Base-by-base conservation (phyloP, 2,329 filamentous ascomycete species). In the Gliomastix tumulicola region DNA sequence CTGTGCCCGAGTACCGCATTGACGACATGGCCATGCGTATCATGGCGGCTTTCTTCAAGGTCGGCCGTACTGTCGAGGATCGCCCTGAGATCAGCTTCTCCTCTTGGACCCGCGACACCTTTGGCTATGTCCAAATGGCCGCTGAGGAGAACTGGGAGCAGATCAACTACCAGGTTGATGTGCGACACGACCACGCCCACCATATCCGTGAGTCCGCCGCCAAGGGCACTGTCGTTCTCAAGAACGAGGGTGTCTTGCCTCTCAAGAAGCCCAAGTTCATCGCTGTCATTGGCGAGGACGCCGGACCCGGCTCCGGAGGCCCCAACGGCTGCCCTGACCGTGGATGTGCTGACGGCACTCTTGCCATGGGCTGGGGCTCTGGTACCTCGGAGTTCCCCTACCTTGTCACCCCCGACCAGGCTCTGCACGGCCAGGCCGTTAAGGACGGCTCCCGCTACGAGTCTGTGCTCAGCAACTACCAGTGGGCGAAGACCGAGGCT, bases 1-100 rank as follows among this genome's bases (percentile, higher is more conserved):
- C 88, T 1, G 66, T 97, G 21, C 87, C 90, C 1, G 78, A 85
- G 47, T 94, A 84, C 74, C 78, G 90, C 35, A 57, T 97, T 9
- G 89, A 96, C 48, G 92, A 97, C 54, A 94, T 95, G 82, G 86
- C 79, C 6, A 83, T 88, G 59, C 80, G 92, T 49, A 94, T 84
- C 53, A 82, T 84, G 76, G 71, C 80, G 6, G 68, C 79, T 28
- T 79, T 74, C 54, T 84, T 81, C 65, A 82, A 83, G 59, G 76
- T 81, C 25, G 76, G 77, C 35, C 66, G 69, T 43, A 69, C 65
- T 0, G 47, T 78, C 3, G 59, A 64, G 18, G 52, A 60, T 5
- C 58, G 69, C 35, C 57, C 62, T 0, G 63, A 68, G 3, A 79
- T 85, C 58, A 97, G 89, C 69, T 95, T 96, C 62, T 82, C 83